Conservation (phyloP, 2,329 filamentous ascomycete species). For the Cladosporium sp. region DNA sequence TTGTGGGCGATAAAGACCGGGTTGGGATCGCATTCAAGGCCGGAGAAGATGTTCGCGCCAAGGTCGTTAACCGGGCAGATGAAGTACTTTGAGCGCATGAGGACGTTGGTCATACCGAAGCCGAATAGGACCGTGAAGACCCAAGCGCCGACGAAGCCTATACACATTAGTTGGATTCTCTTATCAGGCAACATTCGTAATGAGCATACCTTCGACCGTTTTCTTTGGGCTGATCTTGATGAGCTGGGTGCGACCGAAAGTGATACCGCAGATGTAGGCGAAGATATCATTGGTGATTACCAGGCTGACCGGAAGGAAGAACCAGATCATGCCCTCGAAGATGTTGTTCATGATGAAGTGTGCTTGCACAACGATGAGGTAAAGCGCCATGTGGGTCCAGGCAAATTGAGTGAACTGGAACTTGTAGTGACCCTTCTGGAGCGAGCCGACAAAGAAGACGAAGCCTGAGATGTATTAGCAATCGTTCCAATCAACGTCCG, state of each 20-base stretch:
- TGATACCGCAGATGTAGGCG: conserved; percentile 95
- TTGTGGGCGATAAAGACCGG: conserved; percentile 79
- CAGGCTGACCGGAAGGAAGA: conserved; percentile 89
- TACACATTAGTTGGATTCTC: neutral
- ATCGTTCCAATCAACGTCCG: too few relatives aligned
- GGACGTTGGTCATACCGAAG: conserved; percentile 71
- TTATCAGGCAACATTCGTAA: neutral
- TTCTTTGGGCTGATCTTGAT: conserved; percentile 99
- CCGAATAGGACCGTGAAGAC: conserved; percentile 88
- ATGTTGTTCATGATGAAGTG: conserved; percentile 99
- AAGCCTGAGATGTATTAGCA: conserved; percentile 59
- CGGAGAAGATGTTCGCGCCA: conserved; percentile 86
- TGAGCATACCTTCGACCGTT: conserved; percentile 66
- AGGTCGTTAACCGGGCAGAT: conserved; percentile 97
- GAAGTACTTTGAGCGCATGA: conserved; percentile 93
- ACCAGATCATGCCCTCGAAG: conserved; percentile 99
- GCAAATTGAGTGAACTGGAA: conserved; percentile 99
- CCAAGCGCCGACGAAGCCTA: conserved; percentile 91
- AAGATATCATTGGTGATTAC: conserved; percentile 99
- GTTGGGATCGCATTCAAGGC: conserved; percentile 84
- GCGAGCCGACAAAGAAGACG: conserved; percentile 92
- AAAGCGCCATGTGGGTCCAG: conserved; percentile 99
- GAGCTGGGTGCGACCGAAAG: conserved; percentile 90
- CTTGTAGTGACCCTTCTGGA: conserved; percentile 93
- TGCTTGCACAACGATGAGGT: conserved; percentile 93